phyloP scores from a whole-genome alignment of 164 flowering plant species.

The Protea cynaroides region DNA sequence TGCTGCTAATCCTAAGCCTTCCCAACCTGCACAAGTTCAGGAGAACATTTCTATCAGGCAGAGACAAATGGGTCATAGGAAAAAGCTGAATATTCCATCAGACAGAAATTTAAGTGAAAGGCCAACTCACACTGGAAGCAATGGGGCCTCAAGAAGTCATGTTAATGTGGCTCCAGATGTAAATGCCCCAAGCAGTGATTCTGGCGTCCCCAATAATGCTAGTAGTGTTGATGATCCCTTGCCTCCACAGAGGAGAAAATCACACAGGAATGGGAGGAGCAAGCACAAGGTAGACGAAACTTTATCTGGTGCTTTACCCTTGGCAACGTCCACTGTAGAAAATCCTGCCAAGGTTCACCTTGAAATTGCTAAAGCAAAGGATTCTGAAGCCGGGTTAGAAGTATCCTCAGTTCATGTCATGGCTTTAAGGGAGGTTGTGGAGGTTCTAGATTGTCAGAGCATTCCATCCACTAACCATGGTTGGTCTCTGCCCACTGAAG shows the following conservation, averaged over 20 bases:
- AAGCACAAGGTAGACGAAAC: slow-evolving; percentile 54
- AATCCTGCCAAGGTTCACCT: slow-evolving; percentile 16
- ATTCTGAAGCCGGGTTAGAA: slow-evolving; percentile 26
- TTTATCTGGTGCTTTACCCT: slow-evolving; percentile 16
- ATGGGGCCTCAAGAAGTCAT: slow-evolving; percentile 19
- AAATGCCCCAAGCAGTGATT: slow-evolving; percentile 18
- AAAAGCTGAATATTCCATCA: slow-evolving; percentile 32
- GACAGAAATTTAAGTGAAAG: slow-evolving; percentile 27
- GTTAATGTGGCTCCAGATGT: slow-evolving; percentile 19
- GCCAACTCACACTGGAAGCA: slow-evolving; percentile 6
- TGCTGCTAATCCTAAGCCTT: slow-evolving; percentile 14
- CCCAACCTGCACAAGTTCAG: slow-evolving; percentile 17
- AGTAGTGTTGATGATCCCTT: slow-evolving; percentile 27
- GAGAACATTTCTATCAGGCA: slow-evolving; percentile 35
- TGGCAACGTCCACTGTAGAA: slow-evolving; percentile 8
- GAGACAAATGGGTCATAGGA: slow-evolving; percentile 44
- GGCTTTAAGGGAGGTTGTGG: slow-evolving; percentile 6
- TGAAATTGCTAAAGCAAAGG: slow-evolving; percentile 27
- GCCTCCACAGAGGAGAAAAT: slow-evolving; percentile 44
- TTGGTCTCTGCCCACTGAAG: slow-evolving; percentile 38
- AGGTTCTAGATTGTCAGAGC: slow-evolving; percentile 16
- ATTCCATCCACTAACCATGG: slow-evolving; percentile 27
- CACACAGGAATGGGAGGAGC: slow-evolving; percentile 43
- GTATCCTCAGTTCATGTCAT: slow-evolving; percentile 19
- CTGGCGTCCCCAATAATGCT: slow-evolving; percentile 16